Evolutionary conservation across 306 rosid species (phyloP).

Genomic region (Luffa acutangula): DNA sequence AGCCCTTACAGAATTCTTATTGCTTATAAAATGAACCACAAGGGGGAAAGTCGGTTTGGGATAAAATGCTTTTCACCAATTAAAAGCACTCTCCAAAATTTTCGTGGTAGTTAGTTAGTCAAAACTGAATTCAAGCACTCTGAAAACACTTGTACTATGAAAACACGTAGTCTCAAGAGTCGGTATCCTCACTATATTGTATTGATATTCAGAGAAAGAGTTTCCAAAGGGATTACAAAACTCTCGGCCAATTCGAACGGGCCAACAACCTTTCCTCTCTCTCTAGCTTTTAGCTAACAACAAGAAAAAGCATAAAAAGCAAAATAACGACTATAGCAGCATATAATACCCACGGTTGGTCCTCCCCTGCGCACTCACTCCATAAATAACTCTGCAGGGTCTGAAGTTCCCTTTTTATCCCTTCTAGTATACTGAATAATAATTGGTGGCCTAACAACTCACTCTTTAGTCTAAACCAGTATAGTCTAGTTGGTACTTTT

Average conservation of each 20-base stretch:
- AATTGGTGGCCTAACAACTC: background rate
- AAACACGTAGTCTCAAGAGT: background rate
- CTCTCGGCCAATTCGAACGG: no score
- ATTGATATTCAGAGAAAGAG: no score
- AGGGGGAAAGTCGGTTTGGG: background rate
- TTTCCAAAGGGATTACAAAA: no score
- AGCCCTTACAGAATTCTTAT: background rate
- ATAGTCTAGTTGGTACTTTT: background rate
- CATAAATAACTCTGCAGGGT: no score
- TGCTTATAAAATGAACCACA: background rate
- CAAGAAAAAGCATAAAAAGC: no score
- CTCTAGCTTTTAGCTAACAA: no score
- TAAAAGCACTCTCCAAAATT: background rate
- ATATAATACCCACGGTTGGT: no score
- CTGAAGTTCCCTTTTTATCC: no score
- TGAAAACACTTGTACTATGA: background rate
- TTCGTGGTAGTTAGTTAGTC: background rate
- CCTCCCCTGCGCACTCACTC: no score
- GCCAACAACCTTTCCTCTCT: no score
- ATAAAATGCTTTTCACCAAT: background rate
- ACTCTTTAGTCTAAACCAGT: background rate
- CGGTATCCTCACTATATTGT: background rate
- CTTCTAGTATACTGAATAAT: no score
- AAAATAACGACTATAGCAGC: no score
- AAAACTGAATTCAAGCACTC: background rate